Base-by-base conservation (phyloP, 2,329 filamentous ascomycete genomes). In the Penicillium sp. region DNA sequence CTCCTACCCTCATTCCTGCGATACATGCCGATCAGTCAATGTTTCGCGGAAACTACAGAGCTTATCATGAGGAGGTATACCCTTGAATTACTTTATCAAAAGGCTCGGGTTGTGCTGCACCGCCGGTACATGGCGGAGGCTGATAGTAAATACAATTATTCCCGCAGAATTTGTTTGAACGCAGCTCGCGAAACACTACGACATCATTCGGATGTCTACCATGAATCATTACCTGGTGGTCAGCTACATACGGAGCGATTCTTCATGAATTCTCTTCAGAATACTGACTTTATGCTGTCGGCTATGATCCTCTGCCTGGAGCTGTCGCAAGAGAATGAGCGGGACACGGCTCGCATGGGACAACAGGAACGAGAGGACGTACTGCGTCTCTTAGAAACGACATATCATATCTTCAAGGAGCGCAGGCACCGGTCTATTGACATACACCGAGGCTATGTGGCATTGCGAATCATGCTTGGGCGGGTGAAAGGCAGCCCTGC, bases 281-380 rank as follows among this genome's bases (percentile, higher is more conserved):
- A 83, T 48, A 83, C 86, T 47, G 85, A 88, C 64, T 87, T 84
- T 47, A 71, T 88, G 48, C 76, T 87, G 2, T 84, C 84, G 0
- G 79, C 82, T 51, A 84, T 85, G 78, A 78, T 87, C 13, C 63
- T 88, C 3, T 87, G 83, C 56, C 71, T 87, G 31, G 69, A 69
- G 21, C 40, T 70, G 11, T 67, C 63, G 1, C 63, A 65, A 34
- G 59, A 61, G n/a, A 58, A 60, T 28, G 55, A 62, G 23, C 54
- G 52, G 19, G 54, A 44, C 1, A 36, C 39, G 9, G 29, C 49
- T 39, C 49, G 52, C 19, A 14, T 60, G 40, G 21, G 33, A 23
- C 23, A 34, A 3, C 42, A 55, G 3, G 47, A 58, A 45, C 62
- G 60, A 7, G 58, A 60, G 10, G 65, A 68, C 7, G 54, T 70